Evolutionary conservation across 2,329 filamentous ascomycete species (phyloP), one percentile per base, ranked within the genome.

Genomic region (Fusarium marasasianum): DNA sequence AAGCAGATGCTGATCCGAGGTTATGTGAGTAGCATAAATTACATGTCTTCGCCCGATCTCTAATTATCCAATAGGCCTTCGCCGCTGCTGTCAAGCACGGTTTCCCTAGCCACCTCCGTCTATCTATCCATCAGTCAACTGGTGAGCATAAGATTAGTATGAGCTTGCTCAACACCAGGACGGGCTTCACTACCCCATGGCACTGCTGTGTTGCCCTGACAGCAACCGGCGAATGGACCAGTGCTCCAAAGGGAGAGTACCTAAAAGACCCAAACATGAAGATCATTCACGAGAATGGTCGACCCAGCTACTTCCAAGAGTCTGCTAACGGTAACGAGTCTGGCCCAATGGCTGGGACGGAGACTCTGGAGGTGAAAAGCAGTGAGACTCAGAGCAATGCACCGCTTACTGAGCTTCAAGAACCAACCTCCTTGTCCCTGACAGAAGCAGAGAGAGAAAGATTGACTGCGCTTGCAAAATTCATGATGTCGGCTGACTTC

Each of bases 1-100:
- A 81, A 81, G 56, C 73, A 81, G 43, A 81, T 81, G 80, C 31
- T 81, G 3, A 73, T 77, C 12, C 75, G 80, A 29, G 79, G 80
- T 57, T 67, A 81, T 43, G 79, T 80, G 37, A 61, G 79, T 66
- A 0, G 3, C 6, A 31, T 17, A 11, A 12, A 8, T 12, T 26
- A 13, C 2, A 1, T 3, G 1, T 18, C 15, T n/a, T 12, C 20
- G 5, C 14, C 2, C 31, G 3, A 1, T 29, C 4, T 10, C 43
- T 72, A 14, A 37, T 3, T 56, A n/a, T 18, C 5, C 1, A 35
- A 35, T 12, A 80, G 79, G 80, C 80, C 2, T 81, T 81, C 61
- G 78, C 79, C 0, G 57, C 64, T 2, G 80, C 80, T 20, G 73
- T 81, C 35, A 76, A 78, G 26, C 31, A 73, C 6, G 68, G 61